Base-by-base conservation (phyloP, 495 filamentous ascomycete genomes). In the Annulohypoxylon moriforme region DNA sequence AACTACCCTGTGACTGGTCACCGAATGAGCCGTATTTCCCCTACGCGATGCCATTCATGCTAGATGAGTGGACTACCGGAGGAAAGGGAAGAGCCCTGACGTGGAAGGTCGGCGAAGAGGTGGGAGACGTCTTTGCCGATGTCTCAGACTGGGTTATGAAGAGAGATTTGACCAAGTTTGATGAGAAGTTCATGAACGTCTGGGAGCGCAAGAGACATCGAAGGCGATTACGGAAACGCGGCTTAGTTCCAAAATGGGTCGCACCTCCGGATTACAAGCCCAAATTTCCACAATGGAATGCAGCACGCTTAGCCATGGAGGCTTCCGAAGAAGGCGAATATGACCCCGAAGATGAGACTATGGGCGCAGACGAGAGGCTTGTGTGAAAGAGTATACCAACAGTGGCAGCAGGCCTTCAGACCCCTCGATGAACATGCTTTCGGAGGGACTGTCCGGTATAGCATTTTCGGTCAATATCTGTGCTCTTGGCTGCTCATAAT, bases 31-130 rank as follows among this genome's bases (percentile, higher is more conserved):
- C 86, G 7, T 81, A 79, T 49, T 87, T 86, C 72, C 84, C 84
- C 18, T 83, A 81, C 52, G 81, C 85, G n/a, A 82, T 86, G 36
- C 86, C 86, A 11, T 82, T 85, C 40, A 87, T 86, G 75, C 64
- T 87, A 13, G 85, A 88, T 74, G 82, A 87, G 64, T 88, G 85
- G 86, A 64, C 78, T 13, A 82, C 83, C 0, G 84, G 83, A 8
- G 84, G 84, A 0, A 71, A 71, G 44, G 81, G 81, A n/a, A 76
- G 79, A 59, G 61, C 46, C 0, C 62, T 81, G 6, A 73, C 68
- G 20, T 69, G 70, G 33, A 68, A 55, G 18, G 44, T 76, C 1
- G 60, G 65, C 3, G 81, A 82, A 25, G 80, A 84, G 33, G 49
- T 81, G 10, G 69, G 76, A 13, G 84, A 86, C 52, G 73, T 76